Base-by-base conservation (phyloP, 805 yeast genomes). In the Candida schatavii region DNA sequence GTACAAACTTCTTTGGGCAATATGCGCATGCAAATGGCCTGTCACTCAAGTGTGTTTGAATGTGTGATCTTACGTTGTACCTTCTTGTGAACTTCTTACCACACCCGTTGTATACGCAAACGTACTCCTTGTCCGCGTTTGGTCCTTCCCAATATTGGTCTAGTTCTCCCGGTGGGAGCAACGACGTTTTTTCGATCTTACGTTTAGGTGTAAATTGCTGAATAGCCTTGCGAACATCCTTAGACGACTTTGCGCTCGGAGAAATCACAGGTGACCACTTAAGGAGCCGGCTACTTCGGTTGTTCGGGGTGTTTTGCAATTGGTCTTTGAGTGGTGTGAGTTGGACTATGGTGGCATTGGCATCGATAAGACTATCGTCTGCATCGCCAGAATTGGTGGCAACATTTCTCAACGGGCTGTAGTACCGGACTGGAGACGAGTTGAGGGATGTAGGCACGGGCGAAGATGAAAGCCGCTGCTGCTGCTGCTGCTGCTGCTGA, bases 1-100 rank as follows among this genome's bases (percentile, higher is more conserved):
- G 76, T 19, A 93, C 99, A 68, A 93, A 93, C 29, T 87, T 78
- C 51, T 90, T 87, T 3, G 78, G 75, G 62, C 99, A 93, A 33
- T 72, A 72, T 3, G 70, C 69, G 66, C 99, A 93, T 0, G 75
- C 68, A 63, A 88, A 91, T 1, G 99, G 99, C 48, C 97, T 72
- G 61, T 95, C 99, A 59, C 91, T 83, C 38, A 93, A 66, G 70
- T 93, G 99, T 0, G 99, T 93, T 60, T 93, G 99, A 43, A 93
- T 90, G 61, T 93, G 99, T 0, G 97, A 88, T 47, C 98, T 72
- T 10, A 88, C 88, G 55, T 93, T 93, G 63, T 95, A 95, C 36
- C 96, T 74, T 56, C 99, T 74, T 5, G 89, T 81, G 64, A 93
- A 91, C 41, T 75, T 68, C 64, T 93, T 89, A 7, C 86, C 85